phyloP scores from a whole-genome alignment of 2,329 filamentous ascomycete genomes.

The Venturia carpophila region DNA sequence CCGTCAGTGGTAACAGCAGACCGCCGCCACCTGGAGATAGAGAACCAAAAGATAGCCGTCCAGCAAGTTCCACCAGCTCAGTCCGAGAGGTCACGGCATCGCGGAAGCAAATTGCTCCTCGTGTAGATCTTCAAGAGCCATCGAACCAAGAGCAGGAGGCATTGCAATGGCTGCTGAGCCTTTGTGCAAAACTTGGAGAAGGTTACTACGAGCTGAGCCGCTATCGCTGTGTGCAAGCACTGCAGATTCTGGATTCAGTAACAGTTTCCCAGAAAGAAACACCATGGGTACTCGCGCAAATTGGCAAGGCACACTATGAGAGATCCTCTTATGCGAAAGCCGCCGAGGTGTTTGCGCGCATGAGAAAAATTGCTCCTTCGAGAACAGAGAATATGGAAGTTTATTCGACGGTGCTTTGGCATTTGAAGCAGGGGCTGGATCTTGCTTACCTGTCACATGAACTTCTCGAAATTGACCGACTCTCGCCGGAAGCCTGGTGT shows the following conservation, averaged over 20 bases:
- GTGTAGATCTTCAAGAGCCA: background rate
- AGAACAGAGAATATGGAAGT: conserved; percentile 93
- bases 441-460: conserved; percentile 88
- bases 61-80: conserved; percentile 28
- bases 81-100: conserved; percentile 5
- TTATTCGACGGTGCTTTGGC: conserved; percentile 98
- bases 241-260: conserved; percentile 64
- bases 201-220: conserved; percentile 72
- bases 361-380: conserved; percentile 72
- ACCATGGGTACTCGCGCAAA: conserved; percentile 84
- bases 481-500: conserved; percentile 93
- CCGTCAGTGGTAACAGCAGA: conserved; percentile 86
- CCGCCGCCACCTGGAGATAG: conserved; percentile 61
- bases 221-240: conserved; percentile 70
- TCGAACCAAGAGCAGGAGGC: conserved; percentile 55
- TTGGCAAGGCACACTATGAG: conserved; percentile 88
- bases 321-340: conserved; percentile 78
- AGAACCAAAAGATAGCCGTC: conserved; percentile 54
- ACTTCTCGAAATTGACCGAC: conserved; percentile 75
- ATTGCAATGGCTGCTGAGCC: conserved; percentile 66
- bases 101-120: background rate
- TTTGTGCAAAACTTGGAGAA: conserved; percentile 72
- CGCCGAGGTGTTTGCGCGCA: conserved; percentile 73
- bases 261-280: conserved; percentile 74
- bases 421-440: conserved; percentile 84